Evolutionary conservation across 2,329 filamentous ascomycete species (phyloP), one percentile per base, ranked within the genome.

Genomic region (Herpotrichia juniperi): DNA sequence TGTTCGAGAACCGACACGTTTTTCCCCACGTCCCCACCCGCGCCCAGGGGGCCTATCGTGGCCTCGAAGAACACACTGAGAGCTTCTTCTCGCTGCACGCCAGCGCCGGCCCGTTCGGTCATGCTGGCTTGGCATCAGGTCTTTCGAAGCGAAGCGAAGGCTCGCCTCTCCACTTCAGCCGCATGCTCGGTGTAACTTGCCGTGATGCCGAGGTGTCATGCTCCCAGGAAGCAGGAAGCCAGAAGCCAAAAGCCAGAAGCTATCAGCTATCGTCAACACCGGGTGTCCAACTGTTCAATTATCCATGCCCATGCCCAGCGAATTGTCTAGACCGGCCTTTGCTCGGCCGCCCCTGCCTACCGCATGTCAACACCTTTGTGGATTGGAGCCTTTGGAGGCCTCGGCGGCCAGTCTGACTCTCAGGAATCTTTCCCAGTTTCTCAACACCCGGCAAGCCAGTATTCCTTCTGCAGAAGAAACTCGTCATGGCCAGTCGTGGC

Each of bases 1-100:
- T 51, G 54, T 25, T 42, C 47, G 50, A 51, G 35, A 65, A 58
- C 62, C 26, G 28, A 32, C 43, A 66, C 61, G 62, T 64, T 49
- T 61, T 68, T 69, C 66, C 68, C 68, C 68, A 69, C 65, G 68
- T 64, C 64, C 59, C 57, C 65, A 59, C 42, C 42, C 48, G 48
- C 63, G 59, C 62, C 63, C 62, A 51, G 42, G 47, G 16, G 34
- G 34, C 28, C 5, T 37, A 37, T 37, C 16, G 17, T 17, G 12
- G 9, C 16, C 3, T 21, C 16, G 16, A 37, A 50, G 56, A 61
- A 52, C 55, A 53, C 37, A 24, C 40, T 46, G 46, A 55, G 50
- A 56, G n/a, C n/a, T 50, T 46, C 50, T 64, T 66, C 61, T 67
- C 67, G 64, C 58, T 56, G 31, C 42, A 42, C 42, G 34, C 31